phyloP scores from a whole-genome alignment of 768 basidiomycete species.

The Pleurotus tuoliensis region DNA sequence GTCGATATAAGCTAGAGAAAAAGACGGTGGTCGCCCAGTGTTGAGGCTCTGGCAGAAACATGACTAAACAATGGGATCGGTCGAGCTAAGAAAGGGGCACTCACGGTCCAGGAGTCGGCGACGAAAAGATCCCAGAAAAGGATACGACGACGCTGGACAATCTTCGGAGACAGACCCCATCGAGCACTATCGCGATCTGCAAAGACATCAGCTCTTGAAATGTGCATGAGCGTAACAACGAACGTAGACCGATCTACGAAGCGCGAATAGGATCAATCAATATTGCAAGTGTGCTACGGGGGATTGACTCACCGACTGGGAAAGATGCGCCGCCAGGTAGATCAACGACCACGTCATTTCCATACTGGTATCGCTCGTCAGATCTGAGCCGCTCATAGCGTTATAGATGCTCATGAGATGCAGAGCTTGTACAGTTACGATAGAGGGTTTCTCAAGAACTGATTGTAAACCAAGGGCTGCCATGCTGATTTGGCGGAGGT shows the following conservation, averaged over 20 bases:
- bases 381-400: constrained; percentile 63
- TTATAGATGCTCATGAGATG: constrained; percentile 64
- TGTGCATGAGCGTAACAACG: constrained; percentile 21
- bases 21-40: constrained; percentile 68
- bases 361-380: constrained; percentile 62
- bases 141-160: constrained; percentile 61
- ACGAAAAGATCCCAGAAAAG: constrained; percentile 80
- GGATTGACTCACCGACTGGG: constrained; percentile 50
- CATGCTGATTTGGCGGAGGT: constrained; percentile 61
- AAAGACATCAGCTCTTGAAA: neutral
- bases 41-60: constrained; percentile 48
- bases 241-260: constrained; percentile 62
- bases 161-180: constrained; percentile 60
- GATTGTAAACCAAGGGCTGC: constrained; percentile 66
- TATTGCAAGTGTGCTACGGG: neutral
- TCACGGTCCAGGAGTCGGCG: constrained; percentile 66
- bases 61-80: neutral
- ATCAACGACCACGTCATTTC: constrained; percentile 69
- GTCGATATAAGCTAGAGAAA: constrained; percentile 64
- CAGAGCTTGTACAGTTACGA: constrained; percentile 67
- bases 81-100: constrained; percentile 12
- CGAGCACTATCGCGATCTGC: constrained; percentile 62
- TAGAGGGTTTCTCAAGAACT: constrained; percentile 66
- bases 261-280: neutral
- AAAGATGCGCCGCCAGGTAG: constrained; percentile 60